Percentiles rank a stretch among this genome's conserved stretches.
phyloP scores from a whole-genome alignment of 1,139 yeast genomes.

The Blastobotrys serpentis region DNA sequence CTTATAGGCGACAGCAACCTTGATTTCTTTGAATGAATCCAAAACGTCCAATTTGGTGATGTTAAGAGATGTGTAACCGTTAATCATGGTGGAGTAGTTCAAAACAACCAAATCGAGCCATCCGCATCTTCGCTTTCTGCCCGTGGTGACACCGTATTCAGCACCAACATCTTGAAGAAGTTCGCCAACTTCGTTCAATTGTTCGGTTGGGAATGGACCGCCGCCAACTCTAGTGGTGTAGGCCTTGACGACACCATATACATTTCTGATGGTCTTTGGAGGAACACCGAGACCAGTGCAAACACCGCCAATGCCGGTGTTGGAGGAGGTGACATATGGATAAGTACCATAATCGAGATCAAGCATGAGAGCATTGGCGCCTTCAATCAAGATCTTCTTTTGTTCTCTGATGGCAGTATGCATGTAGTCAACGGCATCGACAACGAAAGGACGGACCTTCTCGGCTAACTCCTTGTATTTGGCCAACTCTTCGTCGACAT shows the following conservation, averaged over 20 bases:
- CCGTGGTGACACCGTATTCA: slow-evolving; percentile 97
- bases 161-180: slow-evolving; percentile 88
- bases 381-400: slow-evolving; percentile 90
- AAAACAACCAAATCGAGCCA: slow-evolving; percentile 97
- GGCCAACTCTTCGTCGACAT: slow-evolving; percentile 73
- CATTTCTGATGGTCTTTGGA: slow-evolving; percentile 72
- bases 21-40: slow-evolving; percentile 82
- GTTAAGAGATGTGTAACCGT: slow-evolving; percentile 92
- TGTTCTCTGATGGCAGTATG: slow-evolving; percentile 75
- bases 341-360: slow-evolving; percentile 98
- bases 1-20: slow-evolving; percentile 81
- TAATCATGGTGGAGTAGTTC: slow-evolving; percentile 84
- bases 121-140: slow-evolving; percentile 99
- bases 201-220: slow-evolving; percentile 99
- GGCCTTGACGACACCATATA: slow-evolving; percentile 97
- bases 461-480: slow-evolving; percentile 76
- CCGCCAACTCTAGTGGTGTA: slow-evolving; percentile 99
- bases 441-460: slow-evolving; percentile 80
- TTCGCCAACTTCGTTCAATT: slow-evolving; percentile 83
- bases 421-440: slow-evolving; percentile 88
- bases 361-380: slow-evolving; percentile 97
- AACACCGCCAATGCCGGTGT: slow-evolving; percentile 97
- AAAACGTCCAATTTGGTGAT: slow-evolving; percentile 94
- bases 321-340: slow-evolving; percentile 94
- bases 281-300: slow-evolving; percentile 96